Conservation (phyloP, 2,329 filamentous ascomycete species). For the Phyllosticta capitalensis region DNA sequence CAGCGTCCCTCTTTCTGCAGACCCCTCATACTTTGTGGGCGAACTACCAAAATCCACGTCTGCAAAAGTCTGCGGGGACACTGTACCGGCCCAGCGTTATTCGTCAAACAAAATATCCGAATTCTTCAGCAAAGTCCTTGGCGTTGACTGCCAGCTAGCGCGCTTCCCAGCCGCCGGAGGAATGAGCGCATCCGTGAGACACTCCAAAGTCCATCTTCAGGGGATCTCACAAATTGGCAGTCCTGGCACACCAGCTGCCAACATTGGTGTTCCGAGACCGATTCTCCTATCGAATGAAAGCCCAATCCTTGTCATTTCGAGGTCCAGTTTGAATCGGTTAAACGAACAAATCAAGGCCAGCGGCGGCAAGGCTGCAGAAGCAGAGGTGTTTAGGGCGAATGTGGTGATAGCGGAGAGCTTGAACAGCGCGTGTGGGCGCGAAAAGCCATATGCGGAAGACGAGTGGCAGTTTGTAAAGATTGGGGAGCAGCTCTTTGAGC, state of each 20-base stretch:
- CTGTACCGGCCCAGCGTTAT: conserved; percentile 63
- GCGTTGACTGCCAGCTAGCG: conserved; percentile 72
- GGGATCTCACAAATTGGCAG: conserved; percentile 28
- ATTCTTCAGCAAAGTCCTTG: conserved; percentile 71
- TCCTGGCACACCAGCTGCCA: conserved; percentile 34
- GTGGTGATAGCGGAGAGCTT: conserved; percentile 56
- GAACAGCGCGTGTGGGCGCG: conserved; percentile 32
- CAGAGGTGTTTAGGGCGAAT: conserved; percentile 80
- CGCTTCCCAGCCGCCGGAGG: conserved; percentile 61
- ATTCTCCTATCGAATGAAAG: conserved; percentile 89
- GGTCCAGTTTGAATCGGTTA: conserved; percentile 66
- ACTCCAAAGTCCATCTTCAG: conserved; percentile 62
- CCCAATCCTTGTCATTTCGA: conserved; percentile 76
- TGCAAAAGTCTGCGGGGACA: conserved; percentile 76
- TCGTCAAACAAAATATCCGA: conserved; percentile 52
- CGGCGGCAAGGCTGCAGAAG: conserved; percentile 56
- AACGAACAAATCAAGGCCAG: conserved; percentile 60
- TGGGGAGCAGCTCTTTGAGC: conserved; percentile 53
- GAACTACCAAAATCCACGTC: conserved; percentile 23
- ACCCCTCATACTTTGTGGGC: conserved; percentile 48
- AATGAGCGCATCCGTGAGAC: conserved; percentile 48
- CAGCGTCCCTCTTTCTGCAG: conserved; percentile 53
- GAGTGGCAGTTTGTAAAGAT: conserved; percentile 61
- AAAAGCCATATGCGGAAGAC: conserved; percentile 69
- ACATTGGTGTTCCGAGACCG: conserved; percentile 44